Percentiles rank a stretch among this genome's conserved stretches.
phyloP scores from a whole-genome alignment of 2,329 filamentous ascomycete genomes.

The Phaeomoniella chlamydospora region DNA sequence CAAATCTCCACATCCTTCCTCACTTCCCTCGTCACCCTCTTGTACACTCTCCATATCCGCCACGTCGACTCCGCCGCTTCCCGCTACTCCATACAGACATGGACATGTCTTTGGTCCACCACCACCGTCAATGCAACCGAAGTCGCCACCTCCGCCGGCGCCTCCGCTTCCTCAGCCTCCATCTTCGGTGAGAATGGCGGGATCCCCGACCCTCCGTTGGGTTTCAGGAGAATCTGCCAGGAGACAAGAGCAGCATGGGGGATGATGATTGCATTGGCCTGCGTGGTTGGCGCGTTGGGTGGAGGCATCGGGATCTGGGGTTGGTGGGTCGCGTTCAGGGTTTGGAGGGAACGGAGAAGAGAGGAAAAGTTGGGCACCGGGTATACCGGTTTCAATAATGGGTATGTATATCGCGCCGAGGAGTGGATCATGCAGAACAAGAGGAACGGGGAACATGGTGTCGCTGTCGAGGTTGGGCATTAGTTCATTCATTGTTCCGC shows the following conservation, averaged over 20 bases:
- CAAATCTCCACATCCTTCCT: background rate
- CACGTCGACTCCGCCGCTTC: background rate
- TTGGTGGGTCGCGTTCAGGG: conserved; percentile 17
- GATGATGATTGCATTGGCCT: conserved; percentile 18
- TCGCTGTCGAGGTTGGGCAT: no score
- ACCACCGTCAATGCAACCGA: background rate
- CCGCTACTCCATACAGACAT: background rate
- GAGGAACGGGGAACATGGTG: background rate
- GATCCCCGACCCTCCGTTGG: conserved; percentile 11
- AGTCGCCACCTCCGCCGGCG: background rate
- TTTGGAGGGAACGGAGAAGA: conserved; percentile 10
- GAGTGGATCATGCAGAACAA: background rate
- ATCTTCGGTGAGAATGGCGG: background rate
- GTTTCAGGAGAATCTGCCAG: conserved; percentile 20
- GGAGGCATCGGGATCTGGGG: conserved; percentile 15
- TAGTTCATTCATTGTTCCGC: no score
- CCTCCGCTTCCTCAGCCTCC: background rate
- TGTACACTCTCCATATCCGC: conserved; percentile 1
- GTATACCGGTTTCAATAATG: no score
- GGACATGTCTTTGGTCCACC: background rate
- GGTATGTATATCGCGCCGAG: background rate
- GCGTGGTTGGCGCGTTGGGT: conserved; percentile 19
- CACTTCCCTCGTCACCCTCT: background rate
- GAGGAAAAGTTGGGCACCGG: background rate
- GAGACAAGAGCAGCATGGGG: conserved; percentile 19